A percentile compares a stretch with the other conserved stretches of the same genome.
These are phyloP conservation scores for Phytophthora constricta DNA, from an alignment of 352 stramenopile species.

Conservation along the genomic window DNA sequence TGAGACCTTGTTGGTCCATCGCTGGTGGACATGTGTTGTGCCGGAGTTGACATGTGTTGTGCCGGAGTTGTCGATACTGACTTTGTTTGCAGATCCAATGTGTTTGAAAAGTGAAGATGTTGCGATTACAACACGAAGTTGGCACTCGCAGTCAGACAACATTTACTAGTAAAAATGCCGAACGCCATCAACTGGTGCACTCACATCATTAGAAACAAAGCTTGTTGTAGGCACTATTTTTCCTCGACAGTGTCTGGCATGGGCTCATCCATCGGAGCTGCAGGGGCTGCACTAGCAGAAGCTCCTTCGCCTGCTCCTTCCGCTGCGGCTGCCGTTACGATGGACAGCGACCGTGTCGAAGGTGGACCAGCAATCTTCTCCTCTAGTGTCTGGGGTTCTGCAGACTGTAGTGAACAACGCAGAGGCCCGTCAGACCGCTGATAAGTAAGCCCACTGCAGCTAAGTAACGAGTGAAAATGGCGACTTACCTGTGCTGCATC, in stretches of 20 bases:
- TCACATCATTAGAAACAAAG: not conserved
- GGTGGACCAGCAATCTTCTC: slow-evolving; percentile 43
- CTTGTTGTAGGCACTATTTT: slow-evolving; percentile 3
- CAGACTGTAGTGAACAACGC: slow-evolving; percentile 13
- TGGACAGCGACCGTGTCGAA: slow-evolving; percentile 43
- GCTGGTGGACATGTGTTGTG: too few species aligned
- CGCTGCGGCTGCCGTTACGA: slow-evolving; percentile 45
- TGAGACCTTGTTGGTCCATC: too few species aligned
- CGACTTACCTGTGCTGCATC: slow-evolving; percentile 36
- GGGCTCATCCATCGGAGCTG: slow-evolving; percentile 37
- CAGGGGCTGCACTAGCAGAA: slow-evolving; percentile 7
- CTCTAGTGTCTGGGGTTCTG: slow-evolving; percentile 38
- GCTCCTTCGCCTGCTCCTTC: slow-evolving; percentile 31
- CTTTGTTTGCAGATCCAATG: too few species aligned
- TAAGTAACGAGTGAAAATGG: not conserved
- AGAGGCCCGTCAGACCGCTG: not conserved
- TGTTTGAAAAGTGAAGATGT: too few species aligned
- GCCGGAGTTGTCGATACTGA: too few species aligned
- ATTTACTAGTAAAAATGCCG: too few species aligned
- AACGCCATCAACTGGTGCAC: not conserved
- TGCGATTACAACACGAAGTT: too few species aligned
- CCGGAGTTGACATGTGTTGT: too few species aligned
- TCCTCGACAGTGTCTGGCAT: slow-evolving; percentile 43
- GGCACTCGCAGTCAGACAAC: too few species aligned
- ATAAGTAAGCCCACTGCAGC: not conserved